Evolutionary conservation across 495 filamentous ascomycete genomes (phyloP).

Genomic region (Penicillium ochrochloron): DNA sequence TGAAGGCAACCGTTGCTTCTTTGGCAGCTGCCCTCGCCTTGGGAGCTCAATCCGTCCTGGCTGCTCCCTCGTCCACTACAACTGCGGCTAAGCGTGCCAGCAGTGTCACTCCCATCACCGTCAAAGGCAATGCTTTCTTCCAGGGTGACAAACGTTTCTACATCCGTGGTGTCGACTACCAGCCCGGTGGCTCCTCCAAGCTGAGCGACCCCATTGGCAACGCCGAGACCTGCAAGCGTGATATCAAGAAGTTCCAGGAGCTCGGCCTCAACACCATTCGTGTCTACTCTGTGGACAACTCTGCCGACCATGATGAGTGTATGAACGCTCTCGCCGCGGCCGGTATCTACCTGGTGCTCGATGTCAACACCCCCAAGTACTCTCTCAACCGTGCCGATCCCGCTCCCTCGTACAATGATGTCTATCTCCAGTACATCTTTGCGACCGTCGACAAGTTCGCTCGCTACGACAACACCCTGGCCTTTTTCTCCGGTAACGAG

Average conservation of each 20-base stretch:
- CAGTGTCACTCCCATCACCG: conserved; percentile 56
- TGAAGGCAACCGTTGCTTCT: conserved; percentile 61
- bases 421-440: conserved; percentile 91
- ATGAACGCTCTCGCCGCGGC: conserved; percentile 81
- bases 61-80: conserved; percentile 52
- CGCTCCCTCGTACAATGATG: conserved; percentile 80
- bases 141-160: conserved; percentile 84
- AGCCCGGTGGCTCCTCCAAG: conserved; percentile 85
- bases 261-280: conserved; percentile 90
- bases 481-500: conserved; percentile 97
- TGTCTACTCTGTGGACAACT: conserved; percentile 93
- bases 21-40: conserved; percentile 58
- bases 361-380: conserved; percentile 78
- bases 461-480: conserved; percentile 86
- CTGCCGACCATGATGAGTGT: conserved; percentile 77
- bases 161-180: conserved; percentile 93
- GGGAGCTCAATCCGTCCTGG: conserved; percentile 50
- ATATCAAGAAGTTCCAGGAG: conserved; percentile 82
- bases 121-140: conserved; percentile 82
- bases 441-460: conserved; percentile 88
- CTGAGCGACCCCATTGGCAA: conserved; percentile 82
- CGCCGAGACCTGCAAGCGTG: conserved; percentile 70
- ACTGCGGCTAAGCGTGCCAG: conserved; percentile 43
- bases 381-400: conserved; percentile 84
- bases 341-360: conserved; percentile 90